phyloP scores from a whole-genome alignment of 2,329 filamentous ascomycete genomes.

The Cladosporium sp. region DNA sequence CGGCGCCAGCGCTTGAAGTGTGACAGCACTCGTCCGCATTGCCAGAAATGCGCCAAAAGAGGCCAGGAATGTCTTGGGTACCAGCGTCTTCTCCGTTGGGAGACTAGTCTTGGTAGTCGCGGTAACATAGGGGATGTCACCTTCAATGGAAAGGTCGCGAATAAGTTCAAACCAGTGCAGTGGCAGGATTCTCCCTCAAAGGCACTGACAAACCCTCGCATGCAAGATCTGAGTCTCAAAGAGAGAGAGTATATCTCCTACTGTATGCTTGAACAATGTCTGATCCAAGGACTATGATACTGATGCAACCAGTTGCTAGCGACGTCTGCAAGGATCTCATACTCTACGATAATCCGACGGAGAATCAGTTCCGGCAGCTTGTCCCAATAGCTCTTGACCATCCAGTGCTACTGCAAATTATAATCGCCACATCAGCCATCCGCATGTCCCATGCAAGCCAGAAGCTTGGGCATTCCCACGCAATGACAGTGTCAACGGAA shows the following conservation, averaged over 20 bases:
- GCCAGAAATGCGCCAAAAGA: conserved; percentile 58
- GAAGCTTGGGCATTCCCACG: conserved; percentile 23
- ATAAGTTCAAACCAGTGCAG: background rate
- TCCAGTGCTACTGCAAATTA: conserved; percentile 48
- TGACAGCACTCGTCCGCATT: conserved; percentile 60
- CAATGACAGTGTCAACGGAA: background rate
- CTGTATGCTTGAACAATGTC: conserved; percentile 26
- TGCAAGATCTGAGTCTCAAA: background rate
- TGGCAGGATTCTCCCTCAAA: background rate
- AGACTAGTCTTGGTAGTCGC: conserved; percentile 52
- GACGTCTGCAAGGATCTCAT: conserved; percentile 57
- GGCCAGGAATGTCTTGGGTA: conserved; percentile 63
- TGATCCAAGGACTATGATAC: conserved; percentile 5
- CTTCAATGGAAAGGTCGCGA: conserved; percentile 42
- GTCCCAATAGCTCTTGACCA: conserved; percentile 47
- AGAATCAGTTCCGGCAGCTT: conserved; percentile 52
- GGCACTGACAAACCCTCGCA: conserved; percentile 7
- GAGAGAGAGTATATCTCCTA: conserved; percentile 9
- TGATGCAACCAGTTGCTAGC: conserved; percentile 30
- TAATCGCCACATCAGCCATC: conserved; percentile 51
- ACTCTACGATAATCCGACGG: conserved; percentile 46
- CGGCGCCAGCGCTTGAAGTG: conserved; percentile 61
- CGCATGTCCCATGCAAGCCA: conserved; percentile 47
- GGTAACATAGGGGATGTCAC: conserved; percentile 57
- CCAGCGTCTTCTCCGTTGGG: conserved; percentile 62